phyloP scores from a whole-genome alignment of 2,329 filamentous ascomycete genomes.

The Alternaria incomplexa region DNA sequence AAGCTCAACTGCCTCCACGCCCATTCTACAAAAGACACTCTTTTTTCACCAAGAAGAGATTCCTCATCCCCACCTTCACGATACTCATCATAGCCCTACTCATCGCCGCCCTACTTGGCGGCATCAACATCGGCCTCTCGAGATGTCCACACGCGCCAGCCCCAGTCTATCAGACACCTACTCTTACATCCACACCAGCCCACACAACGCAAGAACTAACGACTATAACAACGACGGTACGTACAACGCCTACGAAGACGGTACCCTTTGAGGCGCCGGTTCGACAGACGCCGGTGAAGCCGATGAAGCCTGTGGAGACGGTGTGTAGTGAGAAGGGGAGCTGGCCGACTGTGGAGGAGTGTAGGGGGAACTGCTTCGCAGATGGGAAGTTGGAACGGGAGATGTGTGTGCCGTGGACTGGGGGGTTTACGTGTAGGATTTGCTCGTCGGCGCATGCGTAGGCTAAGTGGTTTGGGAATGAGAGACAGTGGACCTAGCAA shows the following conservation, averaged over 20 bases:
- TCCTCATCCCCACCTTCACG: neutral
- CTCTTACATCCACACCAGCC: neutral
- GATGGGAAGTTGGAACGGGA: neutral
- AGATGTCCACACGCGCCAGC: neutral
- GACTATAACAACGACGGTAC: neutral
- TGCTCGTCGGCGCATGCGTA: neutral
- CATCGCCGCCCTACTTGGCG: neutral
- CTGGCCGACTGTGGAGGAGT: neutral
- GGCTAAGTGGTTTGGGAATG: too few species aligned
- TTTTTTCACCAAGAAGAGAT: neutral
- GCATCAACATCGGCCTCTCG: neutral
- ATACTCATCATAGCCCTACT: neutral
- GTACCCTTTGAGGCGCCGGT: neutral
- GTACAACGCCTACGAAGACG: neutral
- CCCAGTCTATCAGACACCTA: neutral
- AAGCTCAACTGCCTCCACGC: neutral
- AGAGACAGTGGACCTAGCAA: too few species aligned
- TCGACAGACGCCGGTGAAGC: neutral
- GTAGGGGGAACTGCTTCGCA: neutral
- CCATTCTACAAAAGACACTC: neutral
- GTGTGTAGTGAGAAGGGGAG: neutral
- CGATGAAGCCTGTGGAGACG: too few species aligned
- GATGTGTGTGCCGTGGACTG: neutral
- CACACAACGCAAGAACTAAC: neutral
- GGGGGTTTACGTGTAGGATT: neutral